Conservation (phyloP, 1,139 yeast genomes). For the Yamadazyma aaseri region DNA sequence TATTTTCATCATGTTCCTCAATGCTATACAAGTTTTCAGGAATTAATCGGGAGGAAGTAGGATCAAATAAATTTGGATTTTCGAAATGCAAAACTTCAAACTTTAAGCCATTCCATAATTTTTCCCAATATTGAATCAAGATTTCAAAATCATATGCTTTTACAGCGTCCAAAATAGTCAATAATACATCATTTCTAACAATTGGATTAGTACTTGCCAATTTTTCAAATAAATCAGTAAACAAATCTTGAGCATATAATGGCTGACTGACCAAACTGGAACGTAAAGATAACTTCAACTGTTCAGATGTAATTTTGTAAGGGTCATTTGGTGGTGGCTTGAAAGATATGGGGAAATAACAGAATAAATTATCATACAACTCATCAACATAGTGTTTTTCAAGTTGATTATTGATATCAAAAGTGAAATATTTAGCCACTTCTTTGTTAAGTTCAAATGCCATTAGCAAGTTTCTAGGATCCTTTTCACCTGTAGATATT, state of each 20-base stretch:
- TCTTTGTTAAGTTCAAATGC: slow-evolving; percentile 61
- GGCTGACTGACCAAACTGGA: slow-evolving; percentile 63
- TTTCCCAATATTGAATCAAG: slow-evolving; percentile 60
- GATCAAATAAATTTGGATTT: slow-evolving; percentile 22
- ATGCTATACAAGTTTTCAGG: slow-evolving; percentile 28
- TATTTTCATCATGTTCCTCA: slow-evolving; percentile 39
- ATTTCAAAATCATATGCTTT: slow-evolving; percentile 47
- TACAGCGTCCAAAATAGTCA: slow-evolving; percentile 60
- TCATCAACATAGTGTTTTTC: slow-evolving; percentile 42
- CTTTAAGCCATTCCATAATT: slow-evolving; percentile 85
- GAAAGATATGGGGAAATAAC: slow-evolving; percentile 96
- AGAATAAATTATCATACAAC: slow-evolving; percentile 83
- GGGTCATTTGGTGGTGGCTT: slow-evolving; percentile 93
- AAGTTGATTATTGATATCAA: slow-evolving; percentile 38
- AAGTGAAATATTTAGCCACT: slow-evolving; percentile 48
- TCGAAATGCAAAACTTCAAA: slow-evolving; percentile 82
- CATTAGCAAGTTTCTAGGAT: slow-evolving; percentile 77
- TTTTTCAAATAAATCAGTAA: slow-evolving; percentile 80
- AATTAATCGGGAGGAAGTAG: slow-evolving; percentile 24
- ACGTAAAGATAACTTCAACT: slow-evolving; percentile 61
- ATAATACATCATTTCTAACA: slow-evolving; percentile 74
- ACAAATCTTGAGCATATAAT: slow-evolving; percentile 67
- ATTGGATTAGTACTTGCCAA: slow-evolving; percentile 76
- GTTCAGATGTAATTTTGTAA: slow-evolving; percentile 72
- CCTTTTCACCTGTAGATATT: slow-evolving; percentile 85